Conservation (phyloP, 2,329 filamentous ascomycete species). For the Rhinocladiella similis region DNA sequence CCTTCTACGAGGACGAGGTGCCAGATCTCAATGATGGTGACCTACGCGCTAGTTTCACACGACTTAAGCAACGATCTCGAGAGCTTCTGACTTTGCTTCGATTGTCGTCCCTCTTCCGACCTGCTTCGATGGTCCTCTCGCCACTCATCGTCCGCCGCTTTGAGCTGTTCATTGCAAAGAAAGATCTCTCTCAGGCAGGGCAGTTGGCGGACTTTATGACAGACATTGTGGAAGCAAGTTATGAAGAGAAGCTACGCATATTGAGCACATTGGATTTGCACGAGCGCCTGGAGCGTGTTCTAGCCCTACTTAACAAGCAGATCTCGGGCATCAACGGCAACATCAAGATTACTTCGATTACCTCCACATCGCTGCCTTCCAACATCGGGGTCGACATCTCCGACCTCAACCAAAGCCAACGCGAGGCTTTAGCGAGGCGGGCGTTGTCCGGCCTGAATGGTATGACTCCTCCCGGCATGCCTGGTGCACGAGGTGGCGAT, state of each 20-base stretch:
- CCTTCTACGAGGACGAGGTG: conserved; percentile 63
- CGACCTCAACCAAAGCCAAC: conserved; percentile 50
- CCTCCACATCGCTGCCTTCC: conserved; percentile 64
- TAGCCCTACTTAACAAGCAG: conserved; percentile 80
- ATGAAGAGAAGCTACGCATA: conserved; percentile 88
- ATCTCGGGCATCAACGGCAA: conserved; percentile 82
- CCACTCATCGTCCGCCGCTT: conserved; percentile 83
- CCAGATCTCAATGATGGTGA: conserved; percentile 58
- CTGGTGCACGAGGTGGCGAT: conserved; percentile 49
- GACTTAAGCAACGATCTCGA: conserved; percentile 79
- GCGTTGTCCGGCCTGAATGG: conserved; percentile 46
- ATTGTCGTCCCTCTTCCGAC: conserved; percentile 79
- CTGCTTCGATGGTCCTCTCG: conserved; percentile 68
- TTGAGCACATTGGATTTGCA: conserved; percentile 78
- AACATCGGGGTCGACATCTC: conserved; percentile 58
- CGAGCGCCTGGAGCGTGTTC: conserved; percentile 75
- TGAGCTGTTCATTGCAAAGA: conserved; percentile 82
- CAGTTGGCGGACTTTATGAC: conserved; percentile 94
- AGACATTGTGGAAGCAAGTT: conserved; percentile 80
- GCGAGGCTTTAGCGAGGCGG: conserved; percentile 44
- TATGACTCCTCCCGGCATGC: conserved; percentile 43
- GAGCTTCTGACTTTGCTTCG: conserved; percentile 84
- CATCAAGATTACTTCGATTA: conserved; percentile 79
- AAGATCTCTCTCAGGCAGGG: conserved; percentile 79
- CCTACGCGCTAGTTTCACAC: conserved; percentile 70